Base-by-base conservation (phyloP, 2,329 filamentous ascomycete genomes). In the Biscogniauxia marginata region DNA sequence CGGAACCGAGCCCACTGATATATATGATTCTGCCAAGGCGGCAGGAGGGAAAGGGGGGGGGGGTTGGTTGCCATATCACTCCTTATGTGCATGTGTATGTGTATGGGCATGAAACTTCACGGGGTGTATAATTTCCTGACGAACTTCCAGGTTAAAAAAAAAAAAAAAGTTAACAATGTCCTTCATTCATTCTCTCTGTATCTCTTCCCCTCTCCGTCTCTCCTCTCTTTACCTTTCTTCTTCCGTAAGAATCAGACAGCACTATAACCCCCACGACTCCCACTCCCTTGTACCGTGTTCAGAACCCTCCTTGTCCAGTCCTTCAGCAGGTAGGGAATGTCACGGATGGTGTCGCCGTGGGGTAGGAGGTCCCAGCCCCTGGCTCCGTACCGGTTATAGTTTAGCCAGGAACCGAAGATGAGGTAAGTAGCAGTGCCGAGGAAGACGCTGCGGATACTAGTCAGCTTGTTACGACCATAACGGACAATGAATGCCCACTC, bases 341-440 rank as follows among this genome's bases (percentile, higher is more conserved):
- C 95, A 62, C 93, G 87, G 65, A 98, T 89, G 0, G 90, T 89
- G 73, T 99, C 95, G 63, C 90, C 90, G 71, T 98, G 93, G 13
- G 95, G 95, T 18, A 98, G 80, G 18, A 97, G 82, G 68, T 98
- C 95, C 93, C 93, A 98, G 55, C 95, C 95, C 46, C 93, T 84
- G 52, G 93, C 93, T 49, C 93, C 93, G 74, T 96, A 96, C 60
- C 93, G 90, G 78, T 92, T 97, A 82, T 98, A 98, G 79, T 98
- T 98, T 72, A 98, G 86, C 95, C 95, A 99, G 19, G 93, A 96
- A 62, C 93, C 93, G 70, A 98, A 98, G 72, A 98, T 96, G 63
- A 99, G 87, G 76, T 98, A 99, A 21, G 93, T 79, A 1, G 95
- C 91, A 44, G 86, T 88, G 47, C 84, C 84, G 60, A 98, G 82